These are phyloP conservation scores for Schoenoplectus tabernaemontani DNA, from an alignment of 202 grass and related monocot genomes.

Conservation along the genomic window DNA sequence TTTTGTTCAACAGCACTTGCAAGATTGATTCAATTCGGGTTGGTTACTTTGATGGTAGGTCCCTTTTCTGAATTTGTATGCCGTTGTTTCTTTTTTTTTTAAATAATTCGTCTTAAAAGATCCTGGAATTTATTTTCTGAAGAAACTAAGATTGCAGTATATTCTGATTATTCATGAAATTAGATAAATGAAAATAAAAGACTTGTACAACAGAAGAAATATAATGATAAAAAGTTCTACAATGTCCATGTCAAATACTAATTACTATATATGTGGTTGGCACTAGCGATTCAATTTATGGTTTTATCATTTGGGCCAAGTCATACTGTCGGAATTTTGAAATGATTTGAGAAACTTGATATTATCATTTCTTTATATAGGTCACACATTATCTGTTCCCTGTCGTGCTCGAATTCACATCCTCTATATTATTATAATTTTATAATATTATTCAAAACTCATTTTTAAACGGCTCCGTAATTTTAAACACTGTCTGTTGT, in stretches of 20 bases:
- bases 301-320: no score
- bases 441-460: no score
- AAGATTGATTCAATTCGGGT: not conserved
- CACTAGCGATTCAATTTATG: no score
- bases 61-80: not conserved
- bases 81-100: not conserved
- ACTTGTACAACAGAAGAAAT: not conserved
- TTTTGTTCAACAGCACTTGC: not conserved
- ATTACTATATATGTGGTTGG: not conserved
- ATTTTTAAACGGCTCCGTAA: no score
- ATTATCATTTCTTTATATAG: no score
- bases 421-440: no score
- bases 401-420: no score
- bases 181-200: not conserved
- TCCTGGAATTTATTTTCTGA: not conserved
- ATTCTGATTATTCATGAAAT: not conserved
- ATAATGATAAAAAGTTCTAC: not conserved
- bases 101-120: not conserved
- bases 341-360: no score
- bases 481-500: no score
- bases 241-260: not conserved
- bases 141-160: not conserved
- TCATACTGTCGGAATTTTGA: no score
- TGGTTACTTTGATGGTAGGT: not conserved
- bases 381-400: no score